Percentiles rank a stretch among this genome's conserved stretches.
Conservation (phyloP, 306 rosid species). For the barrel medic (Medicago truncatula) region DNA sequence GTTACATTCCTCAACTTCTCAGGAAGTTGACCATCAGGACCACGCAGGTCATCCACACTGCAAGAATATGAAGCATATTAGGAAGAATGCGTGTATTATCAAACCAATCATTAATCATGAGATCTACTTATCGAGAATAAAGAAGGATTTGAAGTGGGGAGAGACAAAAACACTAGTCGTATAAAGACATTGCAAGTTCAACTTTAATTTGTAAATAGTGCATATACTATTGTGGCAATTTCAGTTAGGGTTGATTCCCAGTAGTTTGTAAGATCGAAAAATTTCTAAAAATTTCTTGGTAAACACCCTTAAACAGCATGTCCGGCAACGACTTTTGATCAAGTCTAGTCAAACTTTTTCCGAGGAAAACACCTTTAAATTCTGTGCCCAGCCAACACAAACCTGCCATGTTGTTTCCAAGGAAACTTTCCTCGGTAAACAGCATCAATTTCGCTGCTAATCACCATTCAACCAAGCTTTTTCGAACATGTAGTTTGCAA, state of each 20-base stretch:
- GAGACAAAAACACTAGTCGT: not conserved
- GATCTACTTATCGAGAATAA: slow-evolving; percentile 9
- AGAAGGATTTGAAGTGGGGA: not conserved
- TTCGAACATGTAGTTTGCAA: no score
- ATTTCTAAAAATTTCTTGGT: not conserved
- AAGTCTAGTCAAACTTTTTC: no score
- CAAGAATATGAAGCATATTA: slow-evolving; percentile 43
- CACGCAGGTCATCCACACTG: slow-evolving; percentile 86
- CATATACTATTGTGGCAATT: slow-evolving; percentile 6
- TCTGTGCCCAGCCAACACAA: not conserved
- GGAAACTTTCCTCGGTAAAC: no score
- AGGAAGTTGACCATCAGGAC: slow-evolving; percentile 98
- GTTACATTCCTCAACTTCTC: slow-evolving; percentile 94
- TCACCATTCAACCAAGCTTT: no score
- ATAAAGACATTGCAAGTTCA: slow-evolving; percentile 2
- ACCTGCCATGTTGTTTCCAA: no score
- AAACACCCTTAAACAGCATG: no score
- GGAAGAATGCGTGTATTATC: slow-evolving; percentile 34
- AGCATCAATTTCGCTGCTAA: no score
- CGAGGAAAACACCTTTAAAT: no score
- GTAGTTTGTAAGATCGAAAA: slow-evolving; percentile 18
- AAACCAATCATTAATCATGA: slow-evolving; percentile 24
- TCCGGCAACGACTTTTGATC: no score
- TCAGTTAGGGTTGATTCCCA: slow-evolving; percentile 26
- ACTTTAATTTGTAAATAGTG: not conserved